Base-by-base conservation (phyloP, 805 yeast species). In the Saturnispora besseyi region DNA sequence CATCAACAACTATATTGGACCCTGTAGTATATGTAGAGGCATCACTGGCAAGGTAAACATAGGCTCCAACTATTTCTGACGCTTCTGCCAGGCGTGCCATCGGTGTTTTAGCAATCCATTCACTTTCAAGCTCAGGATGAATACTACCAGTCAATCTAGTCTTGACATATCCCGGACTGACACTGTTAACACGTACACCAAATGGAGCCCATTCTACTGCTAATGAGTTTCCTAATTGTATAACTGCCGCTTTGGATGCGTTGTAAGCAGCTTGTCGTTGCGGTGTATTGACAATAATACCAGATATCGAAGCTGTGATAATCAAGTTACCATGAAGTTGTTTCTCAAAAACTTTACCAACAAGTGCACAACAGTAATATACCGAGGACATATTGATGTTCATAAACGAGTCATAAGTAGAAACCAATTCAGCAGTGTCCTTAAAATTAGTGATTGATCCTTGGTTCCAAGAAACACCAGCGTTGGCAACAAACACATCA, bases 181-280 rank as follows among this genome's bases (percentile, higher is more conserved):
- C 76, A 29, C 86, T 72, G 71, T 87, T 87, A 51, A 82, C 91
- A 57, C 95, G 76, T 1, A 82, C 90, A n/a, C 91, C 95, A 60
- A 84, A 84, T 1, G 81, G 78, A n/a, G 89, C 79, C 90, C 93
- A 88, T 69, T 88, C 96, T 40, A 87, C 80, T 13, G 96, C 91
- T 55, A 87, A 71, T 1, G 93, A 85, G 64, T 74, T 82, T 33
- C 84, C 78, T 58, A 87, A 73, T 62, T 88, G 95, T 55, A 82
- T 63, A 28, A 86, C 81, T 11, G 81, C 96, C 38, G 96, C 95
- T 72, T 87, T 88, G 57, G 89, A 85, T 13, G 88, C 87, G 61
- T 87, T 87, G 72, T 87, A 87, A 37, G 84, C 80, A 12, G 95
- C 84, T 69, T 88, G 96, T 62, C 79, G 72, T 66, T 89, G 93